Evolutionary conservation across 2,329 filamentous ascomycete species (phyloP), one percentile per base, ranked within the genome.

Genomic region (Thermoascus crustaceus): DNA sequence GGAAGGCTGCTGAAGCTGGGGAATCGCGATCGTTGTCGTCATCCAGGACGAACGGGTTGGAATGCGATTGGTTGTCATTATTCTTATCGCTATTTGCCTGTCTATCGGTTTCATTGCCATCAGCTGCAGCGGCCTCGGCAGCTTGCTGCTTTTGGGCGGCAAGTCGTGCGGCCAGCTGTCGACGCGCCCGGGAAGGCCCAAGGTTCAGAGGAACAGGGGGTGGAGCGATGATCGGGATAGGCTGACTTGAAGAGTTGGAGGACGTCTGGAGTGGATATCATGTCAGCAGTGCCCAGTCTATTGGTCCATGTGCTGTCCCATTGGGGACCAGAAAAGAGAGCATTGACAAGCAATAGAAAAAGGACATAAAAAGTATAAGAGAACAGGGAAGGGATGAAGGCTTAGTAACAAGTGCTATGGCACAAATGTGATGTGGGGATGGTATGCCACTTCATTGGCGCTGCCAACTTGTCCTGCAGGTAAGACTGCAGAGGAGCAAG

Each of bases 101-200:
- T n/a, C 54, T 52, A 19, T 45, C 42, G 3, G 35, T 42, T 34
- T 53, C 50, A 7, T 48, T 53, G 4, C 54, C 51, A 14, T 55
- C 51, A 5, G 43, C 39, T 23, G 42, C 43, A 19, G 49, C 61
- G 2, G 69, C 58, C 26, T 61, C 63, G 16, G 67, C 61, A 4
- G 69, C 63, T 45, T 77, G 76, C 58, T 85, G 81, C 47, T 79
- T 76, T 46, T 85, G 82, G 61, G 82, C 76, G 2, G 85, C 76
- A 52, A 96, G 72, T 8, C 88, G 78, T 8, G 85, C 84, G n/a
- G 87, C 88, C n/a, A 96, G 75, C 59, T 94, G 86, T 37, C 86
- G 73, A 33, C 89, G 78, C 5, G 89, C 89, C 34, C 89, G 78
- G 5, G 86, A 93, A 2, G 89, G 88, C 1, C 84, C 80, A 22